Conservation (phyloP, 495 filamentous ascomycete species). For the Chaetomidium leptoderma region DNA sequence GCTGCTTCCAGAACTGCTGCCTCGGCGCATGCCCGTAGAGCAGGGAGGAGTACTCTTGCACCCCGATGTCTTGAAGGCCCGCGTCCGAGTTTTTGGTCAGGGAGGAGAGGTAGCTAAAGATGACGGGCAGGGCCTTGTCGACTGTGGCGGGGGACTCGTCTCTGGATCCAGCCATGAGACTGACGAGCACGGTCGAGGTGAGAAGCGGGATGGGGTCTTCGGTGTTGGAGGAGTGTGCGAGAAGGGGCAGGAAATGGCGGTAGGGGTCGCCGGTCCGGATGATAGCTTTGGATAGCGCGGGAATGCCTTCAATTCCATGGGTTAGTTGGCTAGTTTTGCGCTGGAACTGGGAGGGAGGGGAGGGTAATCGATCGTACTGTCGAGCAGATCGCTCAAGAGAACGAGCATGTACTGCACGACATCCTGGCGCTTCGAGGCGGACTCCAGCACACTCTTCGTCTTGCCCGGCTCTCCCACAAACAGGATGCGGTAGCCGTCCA, state of each 20-base stretch:
- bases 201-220: conserved; percentile 88
- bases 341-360: not conserved
- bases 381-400: conserved; percentile 79
- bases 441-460: conserved; percentile 76
- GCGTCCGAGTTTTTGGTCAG: conserved; percentile 71
- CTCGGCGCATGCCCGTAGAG: conserved; percentile 70
- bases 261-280: conserved; percentile 73
- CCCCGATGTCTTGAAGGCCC: conserved; percentile 90
- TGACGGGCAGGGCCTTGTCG: conserved; percentile 70
- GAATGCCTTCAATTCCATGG: conserved; percentile 57
- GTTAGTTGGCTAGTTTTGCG: conserved; percentile 15
- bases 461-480: conserved; percentile 67
- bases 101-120: conserved; percentile 82
- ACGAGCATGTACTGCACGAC: conserved; percentile 94
- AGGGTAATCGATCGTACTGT: conserved; percentile 51
- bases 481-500: conserved; percentile 70
- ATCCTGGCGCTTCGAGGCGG: conserved; percentile 71
- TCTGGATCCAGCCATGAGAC: conserved; percentile 69
- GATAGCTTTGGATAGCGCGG: conserved; percentile 68
- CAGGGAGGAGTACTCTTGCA: conserved; percentile 85
- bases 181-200: conserved; percentile 81
- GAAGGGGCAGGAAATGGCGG: conserved; percentile 77
- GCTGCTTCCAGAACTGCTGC: conserved; percentile 80
- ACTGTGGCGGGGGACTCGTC: conserved; percentile 53
- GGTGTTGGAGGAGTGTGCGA: conserved; percentile 71